A percentile compares a stretch with the other conserved stretches of the same genome.
phyloP scores from a whole-genome alignment of 2,329 filamentous ascomycete species.

The Phialophora expanda region DNA sequence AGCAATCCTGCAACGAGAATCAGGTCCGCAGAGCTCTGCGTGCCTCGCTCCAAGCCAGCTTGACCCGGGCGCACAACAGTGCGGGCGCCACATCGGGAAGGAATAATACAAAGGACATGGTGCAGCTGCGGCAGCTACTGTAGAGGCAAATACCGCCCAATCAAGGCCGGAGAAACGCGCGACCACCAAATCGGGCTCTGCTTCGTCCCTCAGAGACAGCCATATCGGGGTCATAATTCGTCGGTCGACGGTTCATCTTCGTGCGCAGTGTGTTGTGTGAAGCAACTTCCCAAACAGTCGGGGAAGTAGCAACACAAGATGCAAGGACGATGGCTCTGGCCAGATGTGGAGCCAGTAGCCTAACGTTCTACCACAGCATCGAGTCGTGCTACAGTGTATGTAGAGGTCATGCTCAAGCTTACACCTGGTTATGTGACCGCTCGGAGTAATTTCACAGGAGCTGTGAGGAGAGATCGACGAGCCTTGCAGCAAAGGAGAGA shows the following conservation, averaged over 20 bases:
- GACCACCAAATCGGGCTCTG: conserved; percentile 13
- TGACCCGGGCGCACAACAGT: conserved; percentile 6
- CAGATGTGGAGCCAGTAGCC: not conserved
- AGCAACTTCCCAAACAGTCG: not conserved
- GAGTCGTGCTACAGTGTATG: not conserved
- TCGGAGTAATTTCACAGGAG: not conserved
- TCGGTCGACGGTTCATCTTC: not conserved
- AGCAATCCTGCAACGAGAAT: not conserved
- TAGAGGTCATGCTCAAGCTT: not conserved
- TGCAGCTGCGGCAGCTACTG: conserved; percentile 18
- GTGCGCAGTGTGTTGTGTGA: not conserved
- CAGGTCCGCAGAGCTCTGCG: not conserved
- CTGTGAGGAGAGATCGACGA: conserved; percentile 17
- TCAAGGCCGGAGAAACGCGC: not conserved
- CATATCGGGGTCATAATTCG: not conserved
- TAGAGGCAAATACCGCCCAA: conserved; percentile 6
- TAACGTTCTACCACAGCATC: not conserved
- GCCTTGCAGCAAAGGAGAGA: conserved; percentile 20
- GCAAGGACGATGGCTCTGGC: not conserved
- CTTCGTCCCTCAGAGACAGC: not conserved
- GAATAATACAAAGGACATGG: conserved; percentile 16
- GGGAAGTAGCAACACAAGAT: conserved; percentile 1
- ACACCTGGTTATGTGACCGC: not conserved
- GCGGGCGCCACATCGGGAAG: conserved; percentile 23
- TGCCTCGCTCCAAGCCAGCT: conserved; percentile 10